Evolutionary conservation across 2,329 filamentous ascomycete genomes (phyloP).

Genomic region (Xylariaceae sp.): DNA sequence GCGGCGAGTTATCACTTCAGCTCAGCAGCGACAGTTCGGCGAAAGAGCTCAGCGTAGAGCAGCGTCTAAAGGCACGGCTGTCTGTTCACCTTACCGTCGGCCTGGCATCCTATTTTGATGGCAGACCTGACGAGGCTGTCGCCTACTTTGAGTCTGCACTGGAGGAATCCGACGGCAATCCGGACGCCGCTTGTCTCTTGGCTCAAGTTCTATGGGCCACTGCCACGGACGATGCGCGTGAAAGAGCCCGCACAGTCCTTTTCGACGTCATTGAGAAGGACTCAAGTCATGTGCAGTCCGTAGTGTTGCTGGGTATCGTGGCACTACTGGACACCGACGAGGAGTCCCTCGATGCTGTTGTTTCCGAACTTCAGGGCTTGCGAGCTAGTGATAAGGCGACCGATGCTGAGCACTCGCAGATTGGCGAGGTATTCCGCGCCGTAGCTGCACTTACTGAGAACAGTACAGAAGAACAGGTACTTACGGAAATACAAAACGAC

Average conservation of each 20-base stretch:
- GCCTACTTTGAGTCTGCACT: slow-evolving; percentile 77
- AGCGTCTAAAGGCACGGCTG: slow-evolving; percentile 67
- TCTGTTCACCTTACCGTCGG: slow-evolving; percentile 85
- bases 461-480: slow-evolving; percentile 45
- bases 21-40: slow-evolving; percentile 70
- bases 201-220: slow-evolving; percentile 93
- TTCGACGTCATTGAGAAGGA: slow-evolving; percentile 74
- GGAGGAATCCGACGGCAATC: slow-evolving; percentile 68
- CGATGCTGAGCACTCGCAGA: slow-evolving; percentile 60
- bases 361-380: slow-evolving; percentile 69
- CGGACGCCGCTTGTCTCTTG: slow-evolving; percentile 81
- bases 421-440: slow-evolving; percentile 72
- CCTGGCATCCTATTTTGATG: slow-evolving; percentile 71
- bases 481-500: slow-evolving; percentile 67
- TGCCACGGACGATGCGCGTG: slow-evolving; percentile 67
- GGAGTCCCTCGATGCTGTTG: slow-evolving; percentile 76
- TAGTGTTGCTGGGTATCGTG: slow-evolving; percentile 79
- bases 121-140: slow-evolving; percentile 65
- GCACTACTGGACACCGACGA: slow-evolving; percentile 75
- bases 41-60: slow-evolving; percentile 60
- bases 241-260: slow-evolving; percentile 72
- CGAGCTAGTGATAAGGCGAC: slow-evolving; percentile 63
- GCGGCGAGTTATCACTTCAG: slow-evolving; percentile 75
- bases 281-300: slow-evolving; percentile 72
- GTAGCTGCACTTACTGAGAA: slow-evolving; percentile 59